Evolutionary conservation across 2,329 filamentous ascomycete genomes (phyloP), one percentile per base, ranked within the genome.

Genomic region (Talaromyces sp.): DNA sequence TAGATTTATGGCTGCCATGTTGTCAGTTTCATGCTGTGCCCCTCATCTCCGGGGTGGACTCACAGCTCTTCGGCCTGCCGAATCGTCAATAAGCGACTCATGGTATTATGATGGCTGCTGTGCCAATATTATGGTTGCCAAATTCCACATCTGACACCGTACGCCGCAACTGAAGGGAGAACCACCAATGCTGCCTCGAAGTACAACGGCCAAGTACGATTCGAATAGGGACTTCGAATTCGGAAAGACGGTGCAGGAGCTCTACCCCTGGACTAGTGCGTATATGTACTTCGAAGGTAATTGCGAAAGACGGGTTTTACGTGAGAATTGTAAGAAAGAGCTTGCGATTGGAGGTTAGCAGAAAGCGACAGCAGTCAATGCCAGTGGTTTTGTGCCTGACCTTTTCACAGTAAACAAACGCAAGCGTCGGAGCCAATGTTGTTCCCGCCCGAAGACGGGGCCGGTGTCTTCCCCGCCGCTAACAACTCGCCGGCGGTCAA

Each of bases 1-100:
- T 92, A 67, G 92, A 91, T 81, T 96, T 96, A 83, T 97, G 91
- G 73, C 92, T 63, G 55, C 44, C 18, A 31, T 21, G 16, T 25
- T n/a, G 58, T 63, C 33, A 60, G 28, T 25, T 48, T 14, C 50
- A 54, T 35, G 31, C 31, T 9, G 50, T 54, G 31, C 16, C 54
- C 60, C 46, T 31, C 40, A 42, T 52, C 16, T 40, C 7, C 23
- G 25, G 33, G 3, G 18, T 44, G 33, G 37, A 83, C 89, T 78
- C 83, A 93, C 90, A 95, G 87, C 83, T 95, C 91, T 79, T 95
- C 91, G 67, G 91, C 91, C 82, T 96, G 92, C 74, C 89, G 86
- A 72, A 84, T 81, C 65, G 90, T 92, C 79, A 95, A 81, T 76
- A 91, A 83, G 73, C 86, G 85, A 81, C 85, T 88, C 90, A 93